These are phyloP conservation scores for Peniophora sp. DNA, from an alignment of 1,284 basidiomycete species.

Conservation along the genomic window DNA sequence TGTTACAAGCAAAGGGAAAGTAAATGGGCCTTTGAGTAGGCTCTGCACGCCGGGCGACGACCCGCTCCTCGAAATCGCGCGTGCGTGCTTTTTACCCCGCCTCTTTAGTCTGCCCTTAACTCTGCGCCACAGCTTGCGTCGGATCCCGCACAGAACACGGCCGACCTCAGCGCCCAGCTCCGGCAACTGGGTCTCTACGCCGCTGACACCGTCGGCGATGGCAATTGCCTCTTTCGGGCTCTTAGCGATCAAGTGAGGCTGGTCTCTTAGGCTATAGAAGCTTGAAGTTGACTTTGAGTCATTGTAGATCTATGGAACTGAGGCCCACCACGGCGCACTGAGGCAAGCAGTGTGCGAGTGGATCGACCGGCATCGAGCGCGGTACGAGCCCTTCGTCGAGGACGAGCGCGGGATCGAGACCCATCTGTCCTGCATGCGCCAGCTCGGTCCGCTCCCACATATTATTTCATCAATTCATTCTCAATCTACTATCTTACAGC, in stretches of 20 bases:
- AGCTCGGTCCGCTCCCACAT: constrained; percentile 48
- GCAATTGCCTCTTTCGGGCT: constrained; percentile 83
- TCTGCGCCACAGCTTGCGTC: constrained; percentile 32
- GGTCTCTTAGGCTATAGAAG: no score
- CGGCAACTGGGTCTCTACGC: constrained; percentile 71
- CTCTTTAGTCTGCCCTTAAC: neutral
- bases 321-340: constrained; percentile 61
- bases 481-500: constrained; percentile 32
- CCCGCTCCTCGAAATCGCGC: no score
- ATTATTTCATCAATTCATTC: constrained; percentile 6
- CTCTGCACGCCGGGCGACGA: no score
- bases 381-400: constrained; percentile 86
- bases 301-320: constrained; percentile 56
- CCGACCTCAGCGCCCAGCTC: constrained; percentile 60
- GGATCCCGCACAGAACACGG: constrained; percentile 57
- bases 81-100: no score
- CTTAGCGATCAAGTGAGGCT: constrained; percentile 55
- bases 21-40: no score
- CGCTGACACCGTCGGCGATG: constrained; percentile 73
- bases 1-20: no score
- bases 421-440: constrained; percentile 70
- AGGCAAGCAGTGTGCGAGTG: constrained; percentile 77
- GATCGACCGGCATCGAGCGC: constrained; percentile 60
- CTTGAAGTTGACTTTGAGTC: no score
- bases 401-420: constrained; percentile 70